Base-by-base conservation (phyloP, 805 yeast genomes). In the Priceomyces medius region DNA sequence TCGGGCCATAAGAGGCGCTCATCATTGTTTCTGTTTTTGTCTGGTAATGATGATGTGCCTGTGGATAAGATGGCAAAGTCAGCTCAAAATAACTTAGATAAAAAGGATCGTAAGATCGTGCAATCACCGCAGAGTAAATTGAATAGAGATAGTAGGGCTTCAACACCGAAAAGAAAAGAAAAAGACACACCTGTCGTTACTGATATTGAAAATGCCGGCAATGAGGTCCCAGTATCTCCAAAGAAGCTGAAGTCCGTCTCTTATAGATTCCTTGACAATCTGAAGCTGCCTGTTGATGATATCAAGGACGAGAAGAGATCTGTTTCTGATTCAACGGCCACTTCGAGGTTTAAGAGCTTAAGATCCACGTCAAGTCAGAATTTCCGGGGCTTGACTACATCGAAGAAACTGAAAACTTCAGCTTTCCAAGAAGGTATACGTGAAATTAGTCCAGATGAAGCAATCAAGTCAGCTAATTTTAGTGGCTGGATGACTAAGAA, bases 401-500 rank as follows among this genome's bases (percentile, higher is more conserved):
- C 72, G 36, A 74, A 71, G 46, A 85, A 85, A 55, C 77, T 74
- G 62, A 79, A 80, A 43, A 85, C 95, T 0, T 79, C 87, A 0
- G 93, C 93, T 0, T 85, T 85, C 58, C 80, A 79, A 55, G 99
- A 93, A 64, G 99, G 99, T 5, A 85, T 93, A 32, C 74, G 88
- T 51, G 72, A 66, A 14, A 74, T 87, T 12, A 74, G 85, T 0
- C 95, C 97, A 0, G 80, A 78, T 46, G 85, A 87, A 34, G 84
- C 98, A 0, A 78, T 85, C 36, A 79, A 79, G 50, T 68, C 83
- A 5, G 88, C 97, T 0, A 85, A 76, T 41, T 80, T 73, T 53
- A 81, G 88, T 37, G 99, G 99, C 2, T 93, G 97, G 96, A 88
- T 93, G 96, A 80, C 89, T 40, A 93, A 93, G 63, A 82, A 86